Evolutionary conservation across 1,284 basidiomycete species (phyloP), one percentile per base, ranked within the genome.

Genomic region (Bjerkandera adusta): DNA sequence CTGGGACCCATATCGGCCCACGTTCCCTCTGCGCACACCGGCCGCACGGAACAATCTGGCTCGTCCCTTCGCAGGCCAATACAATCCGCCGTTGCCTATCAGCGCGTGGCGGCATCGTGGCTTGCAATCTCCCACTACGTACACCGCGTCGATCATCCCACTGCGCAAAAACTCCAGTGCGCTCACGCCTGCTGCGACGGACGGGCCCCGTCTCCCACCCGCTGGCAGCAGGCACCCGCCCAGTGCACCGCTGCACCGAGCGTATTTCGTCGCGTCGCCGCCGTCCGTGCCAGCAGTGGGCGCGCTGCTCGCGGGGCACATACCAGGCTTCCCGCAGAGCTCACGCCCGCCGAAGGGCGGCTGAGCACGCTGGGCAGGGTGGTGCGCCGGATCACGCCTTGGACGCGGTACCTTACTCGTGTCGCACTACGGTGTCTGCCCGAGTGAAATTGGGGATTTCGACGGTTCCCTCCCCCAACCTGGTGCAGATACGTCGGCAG

Each of bases 41-140:
- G 18, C 32, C 32, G n/a, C 6, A 59, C 32, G 32, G 32, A 66
- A 65, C 68, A 83, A 77, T 72, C 87, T n/a, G n/a, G n/a, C 68
- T 70, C 77, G 76, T 74, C 80, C 80, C 60, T 79, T 78, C 57
- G 68, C 68, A 60, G 71, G n/a, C n/a, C n/a, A n/a, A n/a, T 63
- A 51, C 71, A 62, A 52, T 63, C 79, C 75, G 77, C 76, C 73
- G 54, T 33, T 33, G 21, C 54, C 59, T 29, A 42, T 42, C 40
- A 42, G 32, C 30, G 41, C 41, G 29, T 43, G 41, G 6, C 6
- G 8, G 3, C 41, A 33, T 20, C 22, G 30, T 21, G 41, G 15
- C 15, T 30, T 13, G 40, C n/a, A 32, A 30, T 16, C 16, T 32
- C 5, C 21, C 10, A 26, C 21, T 13, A 3, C 11, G 8, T 4